These are phyloP conservation scores for Dalechampia spathulata DNA, from an alignment of 441 rosid genomes.

Conservation along the genomic window DNA sequence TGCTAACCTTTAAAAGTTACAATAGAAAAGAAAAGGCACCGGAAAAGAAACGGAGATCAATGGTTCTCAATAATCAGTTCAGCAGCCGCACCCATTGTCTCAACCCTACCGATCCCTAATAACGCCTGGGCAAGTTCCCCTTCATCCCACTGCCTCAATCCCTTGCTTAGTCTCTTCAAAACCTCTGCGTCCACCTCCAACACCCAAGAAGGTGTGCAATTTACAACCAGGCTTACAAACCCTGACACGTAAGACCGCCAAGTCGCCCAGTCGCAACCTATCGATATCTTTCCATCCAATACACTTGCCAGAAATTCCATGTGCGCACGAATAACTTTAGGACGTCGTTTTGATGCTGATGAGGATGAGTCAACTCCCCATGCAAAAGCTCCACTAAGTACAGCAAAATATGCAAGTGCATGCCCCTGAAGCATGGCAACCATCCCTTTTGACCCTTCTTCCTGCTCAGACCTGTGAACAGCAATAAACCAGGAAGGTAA, in stretches of 20 bases:
- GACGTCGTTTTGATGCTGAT: constrained; percentile 71
- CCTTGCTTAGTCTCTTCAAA: constrained; percentile 73
- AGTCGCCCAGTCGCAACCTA: constrained; percentile 80
- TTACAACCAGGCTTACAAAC: constrained; percentile 70
- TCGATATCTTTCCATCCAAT: constrained; percentile 83
- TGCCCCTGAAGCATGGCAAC: constrained; percentile 81
- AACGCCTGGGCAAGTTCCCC: constrained; percentile 79
- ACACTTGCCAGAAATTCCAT: constrained; percentile 80
- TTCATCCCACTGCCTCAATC: constrained; percentile 83
- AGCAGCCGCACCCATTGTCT: constrained; percentile 69
- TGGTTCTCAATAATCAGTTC: constrained; percentile 53
- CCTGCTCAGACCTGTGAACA: constrained; percentile 48
- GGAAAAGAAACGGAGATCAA: constrained; percentile 7
- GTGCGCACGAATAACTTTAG: constrained; percentile 65
- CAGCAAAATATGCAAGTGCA: constrained; percentile 80
- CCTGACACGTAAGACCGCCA: constrained; percentile 89
- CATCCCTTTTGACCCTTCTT: constrained; percentile 47
- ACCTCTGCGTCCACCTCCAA: constrained; percentile 70
- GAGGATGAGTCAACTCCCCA: constrained; percentile 87
- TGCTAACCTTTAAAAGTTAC: too few relatives aligned
- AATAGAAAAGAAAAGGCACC: constrained; percentile 3
- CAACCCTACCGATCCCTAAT: constrained; percentile 65
- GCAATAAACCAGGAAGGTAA: constrained; percentile 94
- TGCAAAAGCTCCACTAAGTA: constrained; percentile 79
- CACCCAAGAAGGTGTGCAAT: constrained; percentile 72